Percentiles rank a stretch among this genome's conserved stretches.
Conservation (phyloP, 1,284 basidiomycete species). For the Acaromyces ingoldii region DNA sequence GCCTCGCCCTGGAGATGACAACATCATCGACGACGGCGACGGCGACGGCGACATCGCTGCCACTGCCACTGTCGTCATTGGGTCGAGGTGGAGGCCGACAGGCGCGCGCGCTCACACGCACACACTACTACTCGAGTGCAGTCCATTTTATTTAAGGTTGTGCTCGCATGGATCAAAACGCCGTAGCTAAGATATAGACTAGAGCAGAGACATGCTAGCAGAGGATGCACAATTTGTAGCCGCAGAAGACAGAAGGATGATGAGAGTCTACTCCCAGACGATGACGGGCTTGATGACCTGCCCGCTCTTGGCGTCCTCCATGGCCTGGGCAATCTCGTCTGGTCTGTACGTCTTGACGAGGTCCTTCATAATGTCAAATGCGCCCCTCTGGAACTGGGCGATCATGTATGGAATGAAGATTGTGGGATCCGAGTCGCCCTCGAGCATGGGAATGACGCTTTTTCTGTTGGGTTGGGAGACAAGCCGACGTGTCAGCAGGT, state of each 20-base stretch:
- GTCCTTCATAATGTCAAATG: constrained; percentile 15
- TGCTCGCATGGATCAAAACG: too few species aligned
- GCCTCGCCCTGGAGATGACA: too few species aligned
- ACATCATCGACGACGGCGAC: too few species aligned
- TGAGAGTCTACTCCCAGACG: constrained; percentile 9
- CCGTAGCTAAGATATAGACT: too few species aligned
- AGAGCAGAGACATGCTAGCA: too few species aligned
- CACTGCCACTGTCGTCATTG: too few species aligned
- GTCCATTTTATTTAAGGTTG: too few species aligned
- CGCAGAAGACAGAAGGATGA: neutral
- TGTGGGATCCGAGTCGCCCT: constrained; percentile 17
- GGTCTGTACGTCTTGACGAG: constrained; percentile 20
- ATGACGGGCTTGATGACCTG: constrained; percentile 26
- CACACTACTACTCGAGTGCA: too few species aligned
- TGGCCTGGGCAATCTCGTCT: constrained; percentile 15
- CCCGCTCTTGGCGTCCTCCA: constrained; percentile 16
- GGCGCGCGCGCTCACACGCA: too few species aligned
- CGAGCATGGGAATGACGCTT: neutral
- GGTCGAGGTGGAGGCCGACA: too few species aligned
- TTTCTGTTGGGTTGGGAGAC: neutral
- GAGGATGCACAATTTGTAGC: too few species aligned
- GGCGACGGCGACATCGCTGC: too few species aligned
- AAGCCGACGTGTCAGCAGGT: neutral
- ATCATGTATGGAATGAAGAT: constrained; percentile 18
- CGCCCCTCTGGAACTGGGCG: constrained; percentile 15